Base-by-base conservation (phyloP, 2,329 filamentous ascomycete species). In the Aspergillus pseudoviridinutans region DNA sequence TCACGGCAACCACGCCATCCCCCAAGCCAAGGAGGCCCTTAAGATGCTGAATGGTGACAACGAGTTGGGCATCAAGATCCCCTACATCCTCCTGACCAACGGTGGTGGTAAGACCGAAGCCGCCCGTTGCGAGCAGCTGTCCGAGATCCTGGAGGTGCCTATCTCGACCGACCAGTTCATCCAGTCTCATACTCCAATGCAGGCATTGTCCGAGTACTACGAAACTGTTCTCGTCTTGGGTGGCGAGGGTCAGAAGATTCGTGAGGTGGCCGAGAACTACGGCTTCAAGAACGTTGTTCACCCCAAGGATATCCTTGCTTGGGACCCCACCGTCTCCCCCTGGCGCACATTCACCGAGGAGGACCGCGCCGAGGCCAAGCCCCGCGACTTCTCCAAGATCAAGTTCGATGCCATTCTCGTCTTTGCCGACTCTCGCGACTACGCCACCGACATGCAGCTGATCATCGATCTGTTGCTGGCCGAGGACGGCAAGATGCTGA, bases 51-150 rank as follows among this genome's bases (percentile, higher is more conserved):
- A 90, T 73, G 87, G 87, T 9, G 86, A 89, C 75, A 89, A 89
- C 75, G 86, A 91, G 77, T 84, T 91, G 51, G 87, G 87, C 59
- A 90, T 91, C 78, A 89, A 88, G 81, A 90, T 91, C 80, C 87
- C 59, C 79, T 74, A 90, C 79, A 89, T 90, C 71, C 87, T 90
- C 76, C 77, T 90, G 56, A 90, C 87, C 70, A 90, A 90, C 78
- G 87, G 87, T 63, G 88, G 86, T 53, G 87, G 87, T 65, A 90
- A 90, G 80, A 84, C 84, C 24, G 87, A 90, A 74, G 71, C 77
- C 56, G 80, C 84, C 38, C 86, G 87, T 59, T 84, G 84, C 66
- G 80, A 86, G 58, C 87, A 90, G 74, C 82, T 90, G 20, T 81
- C 83, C 62, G 83, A 84, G 70, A 89, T 91, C 61, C 80, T 90